phyloP scores from a whole-genome alignment of 768 basidiomycete species.

The Pholiota molesta region DNA sequence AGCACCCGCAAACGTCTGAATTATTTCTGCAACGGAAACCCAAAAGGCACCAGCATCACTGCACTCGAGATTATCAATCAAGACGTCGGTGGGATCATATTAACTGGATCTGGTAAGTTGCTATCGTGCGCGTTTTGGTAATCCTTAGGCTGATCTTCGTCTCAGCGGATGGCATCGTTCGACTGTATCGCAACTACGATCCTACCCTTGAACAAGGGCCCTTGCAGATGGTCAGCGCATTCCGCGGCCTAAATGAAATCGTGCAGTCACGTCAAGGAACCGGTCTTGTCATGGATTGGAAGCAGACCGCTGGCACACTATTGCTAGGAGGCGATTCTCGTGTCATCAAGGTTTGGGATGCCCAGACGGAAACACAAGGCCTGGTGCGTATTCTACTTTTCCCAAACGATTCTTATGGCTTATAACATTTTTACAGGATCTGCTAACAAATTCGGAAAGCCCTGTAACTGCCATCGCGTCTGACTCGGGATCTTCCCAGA shows the following conservation, averaged over 20 bases:
- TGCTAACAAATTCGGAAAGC: slow-evolving; percentile 88
- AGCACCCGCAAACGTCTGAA: slow-evolving; percentile 74
- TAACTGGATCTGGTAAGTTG: slow-evolving; percentile 80
- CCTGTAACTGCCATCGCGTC: slow-evolving; percentile 86
- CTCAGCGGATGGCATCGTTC: slow-evolving; percentile 88
- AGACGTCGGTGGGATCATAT: slow-evolving; percentile 87
- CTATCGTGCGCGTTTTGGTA: not conserved
- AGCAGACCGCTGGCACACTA: slow-evolving; percentile 81
- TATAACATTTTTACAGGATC: slow-evolving; percentile 57
- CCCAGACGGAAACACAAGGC: slow-evolving; percentile 80
- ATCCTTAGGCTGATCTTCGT: not conserved
- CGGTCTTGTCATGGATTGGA: slow-evolving; percentile 93
- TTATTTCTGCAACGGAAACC: slow-evolving; percentile 89
- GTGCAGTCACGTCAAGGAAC: slow-evolving; percentile 74
- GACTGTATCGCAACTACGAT: slow-evolving; percentile 93
- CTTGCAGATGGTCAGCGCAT: slow-evolving; percentile 91
- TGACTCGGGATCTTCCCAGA: slow-evolving; percentile 73
- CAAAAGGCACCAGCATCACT: slow-evolving; percentile 80
- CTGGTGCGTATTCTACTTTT: slow-evolving; percentile 50
- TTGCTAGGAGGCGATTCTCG: slow-evolving; percentile 92
- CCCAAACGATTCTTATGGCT: slow-evolving; percentile 5
- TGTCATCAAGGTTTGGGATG: slow-evolving; percentile 93
- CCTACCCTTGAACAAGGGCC: slow-evolving; percentile 67
- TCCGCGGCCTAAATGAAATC: slow-evolving; percentile 84
- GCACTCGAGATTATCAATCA: slow-evolving; percentile 93